Evolutionary conservation across 2,329 filamentous ascomycete genomes (phyloP).

Genomic region (Microcyclospora pomicola): DNA sequence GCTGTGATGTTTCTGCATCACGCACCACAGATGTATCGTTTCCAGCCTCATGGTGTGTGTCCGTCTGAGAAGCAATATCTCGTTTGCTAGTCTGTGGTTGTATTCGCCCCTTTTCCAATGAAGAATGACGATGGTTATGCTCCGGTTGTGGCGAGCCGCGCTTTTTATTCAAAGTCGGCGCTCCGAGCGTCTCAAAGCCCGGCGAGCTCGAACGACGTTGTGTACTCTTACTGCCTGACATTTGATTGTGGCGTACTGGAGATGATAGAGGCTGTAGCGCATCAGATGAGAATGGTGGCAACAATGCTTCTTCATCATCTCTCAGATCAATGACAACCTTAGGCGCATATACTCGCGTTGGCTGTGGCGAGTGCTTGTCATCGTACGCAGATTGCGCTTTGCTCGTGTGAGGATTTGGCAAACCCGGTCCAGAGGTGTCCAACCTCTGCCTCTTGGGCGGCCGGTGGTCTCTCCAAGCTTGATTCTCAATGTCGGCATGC

Average conservation of each 20-base stretch:
- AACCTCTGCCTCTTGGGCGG: conserved; percentile 28
- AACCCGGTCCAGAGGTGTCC: background rate
- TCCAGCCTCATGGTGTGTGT: no score
- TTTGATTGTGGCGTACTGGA: conserved; percentile 9
- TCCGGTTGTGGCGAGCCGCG: background rate
- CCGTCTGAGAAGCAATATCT: background rate
- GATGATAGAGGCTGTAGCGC: conserved; percentile 12
- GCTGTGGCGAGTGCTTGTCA: no score
- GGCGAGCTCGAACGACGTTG: conserved; percentile 21
- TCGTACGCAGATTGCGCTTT: no score
- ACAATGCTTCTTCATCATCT: conserved; percentile 20
- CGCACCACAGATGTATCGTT: no score
- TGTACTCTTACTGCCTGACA: conserved; percentile 1
- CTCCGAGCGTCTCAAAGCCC: conserved; percentile 16
- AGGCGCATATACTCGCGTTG: background rate
- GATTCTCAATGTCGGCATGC: conserved; percentile 21
- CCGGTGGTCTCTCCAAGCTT: conserved; percentile 20
- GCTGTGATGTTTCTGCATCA: no score
- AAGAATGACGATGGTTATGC: background rate
- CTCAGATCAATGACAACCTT: conserved; percentile 24
- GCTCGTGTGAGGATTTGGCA: no score
- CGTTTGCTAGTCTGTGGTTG: conserved; percentile 4
- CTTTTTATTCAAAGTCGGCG: background rate
- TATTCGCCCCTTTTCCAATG: background rate
- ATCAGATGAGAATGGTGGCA: conserved; percentile 16